phyloP scores from a whole-genome alignment of 2,329 filamentous ascomycete genomes.

The Xylaria multiplex region DNA sequence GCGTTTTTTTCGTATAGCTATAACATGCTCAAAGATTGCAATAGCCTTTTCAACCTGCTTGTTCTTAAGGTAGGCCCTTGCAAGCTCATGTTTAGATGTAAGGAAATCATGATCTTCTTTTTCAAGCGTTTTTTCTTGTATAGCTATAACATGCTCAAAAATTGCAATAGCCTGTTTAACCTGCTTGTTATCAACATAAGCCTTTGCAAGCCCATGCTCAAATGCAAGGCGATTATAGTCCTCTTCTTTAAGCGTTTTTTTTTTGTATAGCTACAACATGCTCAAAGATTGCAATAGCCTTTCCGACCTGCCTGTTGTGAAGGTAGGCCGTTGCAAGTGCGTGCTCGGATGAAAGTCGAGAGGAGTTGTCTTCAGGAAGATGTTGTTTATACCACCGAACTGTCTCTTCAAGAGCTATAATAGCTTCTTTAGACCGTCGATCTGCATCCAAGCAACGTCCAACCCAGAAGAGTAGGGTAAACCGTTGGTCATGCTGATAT shows the following conservation, averaged over 20 bases:
- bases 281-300: conserved; percentile 36
- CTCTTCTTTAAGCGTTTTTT: conserved; percentile 12
- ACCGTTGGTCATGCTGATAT: conserved; percentile 35
- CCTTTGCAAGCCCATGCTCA: conserved; percentile 38
- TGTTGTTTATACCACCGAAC: conserved; percentile 21
- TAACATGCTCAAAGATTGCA: conserved; percentile 31
- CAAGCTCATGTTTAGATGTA: conserved; percentile 35
- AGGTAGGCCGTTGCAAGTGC: conserved; percentile 43
- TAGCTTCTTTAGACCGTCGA: conserved; percentile 37
- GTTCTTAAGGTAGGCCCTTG: conserved; percentile 40
- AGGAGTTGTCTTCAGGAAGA: background rate
- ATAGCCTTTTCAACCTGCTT: conserved; percentile 34
- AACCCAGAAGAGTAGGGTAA: conserved; percentile 36
- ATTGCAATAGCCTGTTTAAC: conserved; percentile 35
- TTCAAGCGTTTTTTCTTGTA: background rate
- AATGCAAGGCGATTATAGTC: conserved; percentile 5
- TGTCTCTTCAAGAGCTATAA: conserved; percentile 25
- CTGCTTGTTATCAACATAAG: too few species aligned
- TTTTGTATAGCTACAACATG: conserved; percentile 8
- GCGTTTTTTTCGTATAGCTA: too few species aligned
- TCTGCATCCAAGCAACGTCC: conserved; percentile 41
- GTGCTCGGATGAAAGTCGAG: conserved; percentile 26
- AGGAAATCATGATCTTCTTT: conserved; percentile 16
- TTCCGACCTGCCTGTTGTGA: conserved; percentile 31
- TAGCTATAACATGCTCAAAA: conserved; percentile 24